These are phyloP conservation scores for Beta corolliflora DNA, from an alignment of 179 eudicot genomes.

Conservation along the genomic window DNA sequence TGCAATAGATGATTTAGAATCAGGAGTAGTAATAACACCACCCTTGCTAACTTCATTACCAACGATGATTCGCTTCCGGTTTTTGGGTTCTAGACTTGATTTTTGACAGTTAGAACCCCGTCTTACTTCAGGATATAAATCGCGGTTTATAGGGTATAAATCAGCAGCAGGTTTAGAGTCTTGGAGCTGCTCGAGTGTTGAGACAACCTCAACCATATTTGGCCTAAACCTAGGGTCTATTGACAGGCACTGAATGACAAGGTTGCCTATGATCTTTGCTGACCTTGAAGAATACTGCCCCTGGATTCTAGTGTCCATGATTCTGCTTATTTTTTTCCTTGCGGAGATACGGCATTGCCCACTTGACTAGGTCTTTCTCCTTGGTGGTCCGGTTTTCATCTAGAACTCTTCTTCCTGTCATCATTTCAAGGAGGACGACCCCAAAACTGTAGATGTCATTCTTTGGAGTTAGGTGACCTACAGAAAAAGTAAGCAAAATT, in stretches of 20 bases:
- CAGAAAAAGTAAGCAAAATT: background rate
- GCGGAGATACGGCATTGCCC: constrained; percentile 47
- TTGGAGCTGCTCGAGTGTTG: constrained; percentile 53
- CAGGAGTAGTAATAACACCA: constrained; percentile 18
- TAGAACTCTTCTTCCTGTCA: constrained; percentile 47
- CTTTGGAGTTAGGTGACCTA: constrained; percentile 46
- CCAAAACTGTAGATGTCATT: constrained; percentile 51
- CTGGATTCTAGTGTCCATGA: constrained; percentile 44
- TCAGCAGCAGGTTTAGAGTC: constrained; percentile 7
- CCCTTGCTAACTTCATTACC: constrained; percentile 13
- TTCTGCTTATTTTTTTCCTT: constrained; percentile 38
- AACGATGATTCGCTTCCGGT: constrained; percentile 9
- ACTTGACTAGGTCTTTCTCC: constrained; percentile 39
- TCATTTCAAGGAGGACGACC: constrained; percentile 45
- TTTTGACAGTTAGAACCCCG: background rate
- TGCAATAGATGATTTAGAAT: constrained; percentile 2
- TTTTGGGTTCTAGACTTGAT: constrained; percentile 18
- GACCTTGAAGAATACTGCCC: constrained; percentile 43
- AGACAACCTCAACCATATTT: constrained; percentile 64
- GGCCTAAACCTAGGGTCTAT: constrained; percentile 68
- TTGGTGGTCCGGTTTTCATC: constrained; percentile 31
- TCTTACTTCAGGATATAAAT: constrained; percentile 27
- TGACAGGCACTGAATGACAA: constrained; percentile 60
- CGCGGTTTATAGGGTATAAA: constrained; percentile 20
- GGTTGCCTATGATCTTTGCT: constrained; percentile 33